Base-by-base conservation (phyloP, 495 filamentous ascomycete species). In the Chaetomium tenue region DNA sequence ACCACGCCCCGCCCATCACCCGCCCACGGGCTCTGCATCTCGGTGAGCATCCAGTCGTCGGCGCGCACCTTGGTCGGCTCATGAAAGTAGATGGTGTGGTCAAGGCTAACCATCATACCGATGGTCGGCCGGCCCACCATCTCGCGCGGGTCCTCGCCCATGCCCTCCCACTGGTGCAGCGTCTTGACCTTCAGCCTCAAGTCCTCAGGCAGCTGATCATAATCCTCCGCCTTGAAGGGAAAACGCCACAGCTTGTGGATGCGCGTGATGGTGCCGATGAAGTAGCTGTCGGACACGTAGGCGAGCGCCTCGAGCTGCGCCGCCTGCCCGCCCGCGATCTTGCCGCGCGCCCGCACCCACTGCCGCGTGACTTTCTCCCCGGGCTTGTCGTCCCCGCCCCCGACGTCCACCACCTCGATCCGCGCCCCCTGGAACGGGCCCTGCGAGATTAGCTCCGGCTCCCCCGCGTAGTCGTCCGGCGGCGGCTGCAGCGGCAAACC, bases 31-130 rank as follows among this genome's bases (percentile, higher is more conserved):
- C 86, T 93, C 76, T 91, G 86, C 86, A 92, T 93, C 82, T 97
- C 93, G 20, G 83, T 85, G 66, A 96, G 84, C 84, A 97, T 86
- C 94, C 94, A 98, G 74, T 97, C 91, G 74, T 98, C 94, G 13
- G 91, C 91, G 46, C 83, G 82, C 72, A 96, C 91, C 33, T 83
- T 84, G 67, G 81, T 78, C 46, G 91, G 91, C 68, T 89, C 87
- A 70, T 98, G 95, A 77, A 98, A 98, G 75, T 95, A 97, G 51
- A 98, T 97, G 3, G 87, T 89, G 77, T 94, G 91, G 74, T 98
- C 94, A 23, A 98, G 77, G 60, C 88, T 92, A 61, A 98, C 92
- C 90, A 97, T 93, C 93, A 98, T 98, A 12, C 94, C 91, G 18
- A 98, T 78, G 71, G 80, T 74, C 13, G 83, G 82, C 48, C 77